phyloP scores from a whole-genome alignment of 495 filamentous ascomycete genomes.

The Penicillium coprophilum region DNA sequence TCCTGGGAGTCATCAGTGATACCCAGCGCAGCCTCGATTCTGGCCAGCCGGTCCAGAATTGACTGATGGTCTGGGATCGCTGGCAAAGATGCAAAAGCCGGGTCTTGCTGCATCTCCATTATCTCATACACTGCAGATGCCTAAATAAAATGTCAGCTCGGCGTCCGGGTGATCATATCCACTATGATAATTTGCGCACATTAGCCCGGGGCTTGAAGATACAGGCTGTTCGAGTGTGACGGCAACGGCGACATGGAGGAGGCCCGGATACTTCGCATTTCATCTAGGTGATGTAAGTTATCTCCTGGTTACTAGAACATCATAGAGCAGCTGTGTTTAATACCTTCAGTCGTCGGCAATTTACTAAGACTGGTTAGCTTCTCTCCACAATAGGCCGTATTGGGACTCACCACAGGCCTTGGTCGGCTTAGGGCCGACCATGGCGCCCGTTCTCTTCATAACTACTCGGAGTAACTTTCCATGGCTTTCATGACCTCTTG shows the following conservation, averaged over 20 bases:
- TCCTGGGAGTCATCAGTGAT: conserved; percentile 20
- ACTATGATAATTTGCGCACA: conserved; percentile 21
- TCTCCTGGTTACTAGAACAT: neutral
- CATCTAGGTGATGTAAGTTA: conserved; percentile 29
- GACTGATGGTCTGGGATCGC: conserved; percentile 22
- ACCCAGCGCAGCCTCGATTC: conserved; percentile 39
- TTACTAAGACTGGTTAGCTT: conserved; percentile 31
- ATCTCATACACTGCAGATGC: conserved; percentile 34
- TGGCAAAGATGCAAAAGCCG: conserved; percentile 2
- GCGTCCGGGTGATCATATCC: neutral
- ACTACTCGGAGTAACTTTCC: conserved; percentile 2
- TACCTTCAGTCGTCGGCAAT: conserved; percentile 43
- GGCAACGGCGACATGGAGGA: conserved; percentile 40
- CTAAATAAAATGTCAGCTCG: conserved; percentile 17
- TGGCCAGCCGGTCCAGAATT: conserved; percentile 38
- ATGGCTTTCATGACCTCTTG: conserved; percentile 4
- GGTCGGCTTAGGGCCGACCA: conserved; percentile 36
- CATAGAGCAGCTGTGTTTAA: neutral
- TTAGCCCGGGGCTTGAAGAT: conserved; percentile 45
- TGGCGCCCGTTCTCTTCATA: conserved; percentile 22
- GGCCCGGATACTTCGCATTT: conserved; percentile 42
- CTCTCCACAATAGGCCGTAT: neutral
- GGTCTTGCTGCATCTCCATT: conserved; percentile 13
- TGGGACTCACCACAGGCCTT: conserved; percentile 42
- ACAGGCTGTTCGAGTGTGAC: conserved; percentile 33